These are phyloP conservation scores for Alternaria panax DNA, from an alignment of 2,329 filamentous ascomycete species.

Conservation along the genomic window DNA sequence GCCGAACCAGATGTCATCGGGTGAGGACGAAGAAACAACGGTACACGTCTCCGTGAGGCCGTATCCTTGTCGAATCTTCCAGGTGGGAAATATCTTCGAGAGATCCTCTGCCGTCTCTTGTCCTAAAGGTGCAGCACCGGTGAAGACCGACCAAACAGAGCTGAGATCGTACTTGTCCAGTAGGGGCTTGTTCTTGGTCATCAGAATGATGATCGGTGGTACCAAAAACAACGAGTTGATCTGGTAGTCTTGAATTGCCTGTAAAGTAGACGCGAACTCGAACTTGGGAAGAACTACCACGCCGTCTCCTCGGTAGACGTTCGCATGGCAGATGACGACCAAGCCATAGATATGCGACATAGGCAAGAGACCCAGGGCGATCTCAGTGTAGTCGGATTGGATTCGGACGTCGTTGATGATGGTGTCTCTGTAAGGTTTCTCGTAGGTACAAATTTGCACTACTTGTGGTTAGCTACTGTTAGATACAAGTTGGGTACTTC, in stretches of 20 bases:
- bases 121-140: conserved; percentile 80
- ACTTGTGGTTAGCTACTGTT: conserved; percentile 7
- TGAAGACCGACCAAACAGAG: conserved; percentile 70
- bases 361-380: conserved; percentile 73
- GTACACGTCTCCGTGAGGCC: conserved; percentile 81
- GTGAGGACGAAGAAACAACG: conserved; percentile 67
- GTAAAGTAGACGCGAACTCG: conserved; percentile 70
- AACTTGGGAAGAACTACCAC: conserved; percentile 78
- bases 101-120: conserved; percentile 74
- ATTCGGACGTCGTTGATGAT: conserved; percentile 42
- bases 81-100: conserved; percentile 66
- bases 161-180: conserved; percentile 75
- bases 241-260: conserved; percentile 71
- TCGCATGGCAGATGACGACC: conserved; percentile 71
- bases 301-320: conserved; percentile 75
- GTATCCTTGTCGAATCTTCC: conserved; percentile 75
- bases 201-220: conserved; percentile 80
- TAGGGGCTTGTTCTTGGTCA: conserved; percentile 70
- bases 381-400: conserved; percentile 58
- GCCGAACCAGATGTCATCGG: conserved; percentile 72
- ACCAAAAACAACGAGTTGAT: conserved; percentile 73
- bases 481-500: background rate
- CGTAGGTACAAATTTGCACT: conserved; percentile 66
- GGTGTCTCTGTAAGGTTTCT: conserved; percentile 55
- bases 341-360: conserved; percentile 85